Conservation (phyloP, 768 basidiomycete genomes). For the Mycena pura region DNA sequence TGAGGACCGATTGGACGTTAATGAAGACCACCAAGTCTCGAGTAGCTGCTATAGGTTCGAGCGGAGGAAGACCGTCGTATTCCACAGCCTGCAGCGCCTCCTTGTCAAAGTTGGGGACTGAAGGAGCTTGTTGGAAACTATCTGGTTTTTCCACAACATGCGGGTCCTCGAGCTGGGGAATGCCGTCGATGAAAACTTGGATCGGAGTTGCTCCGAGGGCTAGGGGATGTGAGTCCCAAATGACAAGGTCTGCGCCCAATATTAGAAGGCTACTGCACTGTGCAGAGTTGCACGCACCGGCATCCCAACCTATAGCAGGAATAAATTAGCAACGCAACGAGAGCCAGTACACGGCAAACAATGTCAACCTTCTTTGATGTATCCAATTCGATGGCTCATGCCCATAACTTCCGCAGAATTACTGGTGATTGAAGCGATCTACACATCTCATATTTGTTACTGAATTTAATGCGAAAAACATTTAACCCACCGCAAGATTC, state of each 20-base stretch:
- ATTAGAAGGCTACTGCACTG: not conserved
- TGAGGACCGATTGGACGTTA: conserved; percentile 64
- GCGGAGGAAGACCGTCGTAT: conserved; percentile 79
- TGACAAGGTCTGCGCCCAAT: conserved; percentile 63
- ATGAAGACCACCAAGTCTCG: conserved; percentile 57
- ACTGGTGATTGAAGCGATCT: conserved; percentile 63
- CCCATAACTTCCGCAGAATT: conserved; percentile 78
- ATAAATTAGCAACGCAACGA: not conserved
- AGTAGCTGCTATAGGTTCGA: conserved; percentile 49
- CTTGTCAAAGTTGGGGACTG: conserved; percentile 72
- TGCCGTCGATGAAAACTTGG: conserved; percentile 92
- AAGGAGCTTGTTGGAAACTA: conserved; percentile 53
- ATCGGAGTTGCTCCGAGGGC: conserved; percentile 84
- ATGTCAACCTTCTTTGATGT: conserved; percentile 64
- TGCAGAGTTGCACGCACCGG: conserved; percentile 51
- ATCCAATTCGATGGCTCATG: conserved; percentile 84
- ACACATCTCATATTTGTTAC: too few species aligned
- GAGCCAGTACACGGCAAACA: not conserved
- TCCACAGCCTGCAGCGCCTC: conserved; percentile 67
- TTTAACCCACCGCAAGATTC: conserved; percentile 53
- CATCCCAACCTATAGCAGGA: conserved; percentile 74
- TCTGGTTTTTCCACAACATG: conserved; percentile 57
- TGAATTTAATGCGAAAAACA: too few species aligned
- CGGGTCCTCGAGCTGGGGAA: conserved; percentile 68
- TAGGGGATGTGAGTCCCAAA: conserved; percentile 88